Percentiles rank a stretch among this genome's conserved stretches.
Evolutionary conservation across 2,329 filamentous ascomycete genomes (phyloP).

Genomic region (Xylariaceae sp.): DNA sequence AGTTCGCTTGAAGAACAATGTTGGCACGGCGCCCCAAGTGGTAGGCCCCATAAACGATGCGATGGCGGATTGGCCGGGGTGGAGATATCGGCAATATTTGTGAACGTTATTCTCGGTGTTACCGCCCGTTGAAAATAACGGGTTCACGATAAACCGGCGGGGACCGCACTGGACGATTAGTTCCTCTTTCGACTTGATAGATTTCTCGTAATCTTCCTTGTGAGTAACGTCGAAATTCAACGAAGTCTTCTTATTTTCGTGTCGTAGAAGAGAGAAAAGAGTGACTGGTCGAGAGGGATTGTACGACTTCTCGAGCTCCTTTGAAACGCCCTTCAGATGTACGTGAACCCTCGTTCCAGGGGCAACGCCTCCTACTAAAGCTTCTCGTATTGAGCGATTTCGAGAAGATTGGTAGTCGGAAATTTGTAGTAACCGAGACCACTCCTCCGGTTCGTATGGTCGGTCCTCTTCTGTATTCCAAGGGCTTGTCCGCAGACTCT

Average conservation of each 20-base stretch:
- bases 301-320: constrained; percentile 49
- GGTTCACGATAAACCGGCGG: constrained; percentile 83
- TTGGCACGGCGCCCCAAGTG: constrained; percentile 89
- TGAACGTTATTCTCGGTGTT: constrained; percentile 95
- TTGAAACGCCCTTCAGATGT: constrained; percentile 62
- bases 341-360: constrained; percentile 83
- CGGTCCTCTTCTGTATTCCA: constrained; percentile 91
- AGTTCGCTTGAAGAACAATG: constrained; percentile 79
- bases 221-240: constrained; percentile 90
- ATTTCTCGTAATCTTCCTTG: constrained; percentile 72
- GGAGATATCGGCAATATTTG: constrained; percentile 91
- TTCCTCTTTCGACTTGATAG: constrained; percentile 90
- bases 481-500: constrained; percentile 82
- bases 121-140: constrained; percentile 85
- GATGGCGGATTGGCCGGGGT: constrained; percentile 86
- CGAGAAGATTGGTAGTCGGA: constrained; percentile 87
- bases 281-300: constrained; percentile 64
- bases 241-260: constrained; percentile 92
- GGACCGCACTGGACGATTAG: constrained; percentile 90
- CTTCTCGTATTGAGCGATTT: constrained; percentile 76
- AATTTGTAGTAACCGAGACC: constrained; percentile 82
- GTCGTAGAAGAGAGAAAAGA: constrained; percentile 84
- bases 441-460: constrained; percentile 85
- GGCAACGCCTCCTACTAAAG: constrained; percentile 82
- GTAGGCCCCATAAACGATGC: constrained; percentile 89